These are phyloP conservation scores for Suillus discolor DNA, from an alignment of 768 basidiomycete species.

Conservation along the genomic window DNA sequence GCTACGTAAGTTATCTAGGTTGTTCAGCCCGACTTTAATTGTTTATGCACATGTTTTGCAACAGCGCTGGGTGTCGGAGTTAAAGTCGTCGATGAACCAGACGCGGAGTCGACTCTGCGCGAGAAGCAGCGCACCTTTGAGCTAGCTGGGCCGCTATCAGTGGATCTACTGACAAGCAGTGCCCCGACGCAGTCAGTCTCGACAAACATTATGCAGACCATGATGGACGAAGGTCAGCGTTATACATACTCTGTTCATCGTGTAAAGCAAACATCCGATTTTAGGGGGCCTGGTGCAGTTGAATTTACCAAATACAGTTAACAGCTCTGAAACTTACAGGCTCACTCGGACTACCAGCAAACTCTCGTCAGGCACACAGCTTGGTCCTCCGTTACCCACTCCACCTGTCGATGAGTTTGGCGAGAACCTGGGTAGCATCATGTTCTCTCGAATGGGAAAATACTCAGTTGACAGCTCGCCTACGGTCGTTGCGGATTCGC, in stretches of 20 bases:
- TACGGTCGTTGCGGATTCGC: conserved; percentile 10
- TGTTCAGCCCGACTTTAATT: background rate
- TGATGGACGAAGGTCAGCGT: conserved; percentile 63
- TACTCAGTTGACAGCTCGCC: conserved; percentile 9
- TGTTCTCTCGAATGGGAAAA: conserved; percentile 5
- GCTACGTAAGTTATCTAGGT: conserved; percentile 45
- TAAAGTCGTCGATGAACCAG: conserved; percentile 41
- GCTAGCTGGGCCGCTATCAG: conserved; percentile 29
- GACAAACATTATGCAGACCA: conserved; percentile 55
- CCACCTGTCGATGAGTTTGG: conserved; percentile 9
- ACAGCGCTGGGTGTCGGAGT: conserved; percentile 70
- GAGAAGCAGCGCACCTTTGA: conserved; percentile 22
- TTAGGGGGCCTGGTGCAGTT: conserved; percentile 63
- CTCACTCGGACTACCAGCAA: conserved; percentile 48
- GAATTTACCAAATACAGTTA: conserved; percentile 42
- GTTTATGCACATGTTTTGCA: conserved; percentile 8
- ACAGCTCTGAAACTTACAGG: conserved; percentile 32
- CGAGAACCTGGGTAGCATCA: background rate
- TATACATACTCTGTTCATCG: background rate
- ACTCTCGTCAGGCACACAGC: conserved; percentile 40
- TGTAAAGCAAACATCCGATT: background rate
- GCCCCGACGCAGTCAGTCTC: conserved; percentile 11
- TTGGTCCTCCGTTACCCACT: conserved; percentile 22
- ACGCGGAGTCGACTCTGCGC: conserved; percentile 24
- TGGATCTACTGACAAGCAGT: conserved; percentile 24